Conservation (phyloP, 768 basidiomycete species). For the Mycena leptocephala region DNA sequence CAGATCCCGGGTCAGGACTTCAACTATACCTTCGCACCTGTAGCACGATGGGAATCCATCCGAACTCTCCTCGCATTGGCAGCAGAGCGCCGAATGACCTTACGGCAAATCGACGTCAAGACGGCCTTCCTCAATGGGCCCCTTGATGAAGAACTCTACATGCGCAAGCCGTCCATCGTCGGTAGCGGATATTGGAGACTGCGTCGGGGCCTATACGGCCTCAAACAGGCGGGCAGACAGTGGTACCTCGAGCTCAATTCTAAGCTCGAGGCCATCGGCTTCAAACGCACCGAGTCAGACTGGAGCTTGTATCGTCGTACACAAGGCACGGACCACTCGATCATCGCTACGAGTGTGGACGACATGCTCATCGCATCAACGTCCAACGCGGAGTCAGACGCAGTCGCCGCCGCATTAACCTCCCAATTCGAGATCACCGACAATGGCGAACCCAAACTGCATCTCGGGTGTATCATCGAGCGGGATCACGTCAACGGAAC, state of each 20-base stretch:
- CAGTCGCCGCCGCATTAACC: background rate
- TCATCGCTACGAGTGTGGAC: slow-evolving; percentile 22
- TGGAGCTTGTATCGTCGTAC: background rate
- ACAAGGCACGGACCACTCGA: background rate
- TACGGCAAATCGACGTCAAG: slow-evolving; percentile 32
- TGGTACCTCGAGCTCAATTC: background rate
- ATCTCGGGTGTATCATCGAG: too few species aligned
- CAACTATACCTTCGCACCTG: slow-evolving; percentile 4
- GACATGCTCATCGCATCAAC: slow-evolving; percentile 32
- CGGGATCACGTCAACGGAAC: too few species aligned
- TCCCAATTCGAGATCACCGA: slow-evolving; percentile 30
- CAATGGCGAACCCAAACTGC: background rate
- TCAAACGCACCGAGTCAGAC: background rate
- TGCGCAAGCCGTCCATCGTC: too few species aligned
- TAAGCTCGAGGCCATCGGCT: background rate
- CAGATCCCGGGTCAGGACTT: slow-evolving; percentile 50
- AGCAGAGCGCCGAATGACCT: slow-evolving; percentile 41
- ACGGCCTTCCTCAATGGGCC: too few species aligned
- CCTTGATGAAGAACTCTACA: too few species aligned
- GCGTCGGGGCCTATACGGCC: too few species aligned
- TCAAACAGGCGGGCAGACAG: too few species aligned
- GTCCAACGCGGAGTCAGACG: background rate
- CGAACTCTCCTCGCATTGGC: slow-evolving; percentile 42
- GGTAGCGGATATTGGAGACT: too few species aligned
- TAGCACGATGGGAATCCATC: slow-evolving; percentile 22